Conservation (phyloP, 768 basidiomycete species). For the Russula compacta region DNA sequence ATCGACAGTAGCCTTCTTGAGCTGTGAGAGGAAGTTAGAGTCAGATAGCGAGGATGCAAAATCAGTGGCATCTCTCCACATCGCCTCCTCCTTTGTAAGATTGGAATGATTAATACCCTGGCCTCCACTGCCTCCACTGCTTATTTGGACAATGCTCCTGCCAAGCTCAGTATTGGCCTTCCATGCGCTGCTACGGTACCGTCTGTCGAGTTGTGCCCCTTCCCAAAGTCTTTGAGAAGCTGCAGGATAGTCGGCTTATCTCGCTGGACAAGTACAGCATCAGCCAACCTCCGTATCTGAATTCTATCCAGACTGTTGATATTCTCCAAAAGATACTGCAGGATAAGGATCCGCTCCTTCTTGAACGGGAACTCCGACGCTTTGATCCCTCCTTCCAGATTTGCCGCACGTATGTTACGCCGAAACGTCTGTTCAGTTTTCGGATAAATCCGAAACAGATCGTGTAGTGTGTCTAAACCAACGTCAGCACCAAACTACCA, state of each 20-base stretch:
- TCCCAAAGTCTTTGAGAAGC: background rate
- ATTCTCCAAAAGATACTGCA: background rate
- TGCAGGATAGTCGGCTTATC: background rate
- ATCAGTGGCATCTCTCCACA: background rate
- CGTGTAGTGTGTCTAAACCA: background rate
- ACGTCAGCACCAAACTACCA: background rate
- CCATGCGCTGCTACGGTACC: too few relatives aligned
- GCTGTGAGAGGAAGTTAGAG: conserved; percentile 5
- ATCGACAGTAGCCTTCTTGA: background rate
- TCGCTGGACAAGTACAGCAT: background rate
- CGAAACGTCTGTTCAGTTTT: background rate
- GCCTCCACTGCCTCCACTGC: background rate
- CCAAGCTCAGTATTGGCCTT: too few relatives aligned
- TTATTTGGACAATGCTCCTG: too few relatives aligned
- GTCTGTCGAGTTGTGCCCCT: background rate
- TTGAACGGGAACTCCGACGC: background rate
- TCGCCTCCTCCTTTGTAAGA: background rate
- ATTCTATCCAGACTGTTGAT: background rate
- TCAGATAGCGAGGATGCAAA: conserved; percentile 1
- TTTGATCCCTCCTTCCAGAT: background rate
- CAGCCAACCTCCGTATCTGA: background rate
- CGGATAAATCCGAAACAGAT: conserved; percentile 1
- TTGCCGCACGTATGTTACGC: background rate
- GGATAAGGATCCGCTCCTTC: conserved; percentile 1
- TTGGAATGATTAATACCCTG: background rate